Evolutionary conservation across 495 filamentous ascomycete genomes (phyloP).

Genomic region (Penicillium canescens): DNA sequence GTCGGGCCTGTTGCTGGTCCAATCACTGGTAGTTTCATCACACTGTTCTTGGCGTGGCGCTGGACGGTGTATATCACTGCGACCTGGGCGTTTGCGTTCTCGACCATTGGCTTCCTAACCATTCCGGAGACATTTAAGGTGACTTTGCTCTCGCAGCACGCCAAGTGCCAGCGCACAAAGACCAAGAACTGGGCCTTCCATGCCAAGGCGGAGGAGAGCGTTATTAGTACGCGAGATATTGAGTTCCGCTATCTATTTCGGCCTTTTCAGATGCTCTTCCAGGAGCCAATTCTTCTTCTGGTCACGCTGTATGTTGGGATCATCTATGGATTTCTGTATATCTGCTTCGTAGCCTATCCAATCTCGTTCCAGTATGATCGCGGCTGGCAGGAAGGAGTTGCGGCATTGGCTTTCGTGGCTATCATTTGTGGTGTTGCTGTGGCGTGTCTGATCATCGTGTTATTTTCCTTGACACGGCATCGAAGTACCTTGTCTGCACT

Average conservation of each 20-base stretch:
- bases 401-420: slow-evolving; percentile 54
- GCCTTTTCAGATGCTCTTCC: slow-evolving; percentile 31
- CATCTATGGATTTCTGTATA: slow-evolving; percentile 38
- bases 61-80: slow-evolving; percentile 60
- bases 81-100: slow-evolving; percentile 50
- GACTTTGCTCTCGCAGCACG: slow-evolving; percentile 50
- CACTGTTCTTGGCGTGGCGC: slow-evolving; percentile 53
- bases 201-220: slow-evolving; percentile 18
- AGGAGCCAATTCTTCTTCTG: slow-evolving; percentile 40
- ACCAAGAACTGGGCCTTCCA: slow-evolving; percentile 61
- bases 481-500: slow-evolving; percentile 13
- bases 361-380: slow-evolving; percentile 50
- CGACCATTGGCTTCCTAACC: slow-evolving; percentile 37
- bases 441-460: slow-evolving; percentile 47
- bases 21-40: slow-evolving; percentile 56
- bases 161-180: slow-evolving; percentile 47
- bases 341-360: slow-evolving; percentile 55
- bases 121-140: slow-evolving; percentile 57
- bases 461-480: slow-evolving; percentile 41
- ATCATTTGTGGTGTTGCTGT: slow-evolving; percentile 50
- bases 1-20: slow-evolving; percentile 57
- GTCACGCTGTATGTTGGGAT: slow-evolving; percentile 39
- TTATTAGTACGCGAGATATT: slow-evolving; percentile 30
- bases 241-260: slow-evolving; percentile 35
- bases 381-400: slow-evolving; percentile 43